Conservation (phyloP, 2,329 filamentous ascomycete genomes). For the Pyricularia pennisetigena region DNA sequence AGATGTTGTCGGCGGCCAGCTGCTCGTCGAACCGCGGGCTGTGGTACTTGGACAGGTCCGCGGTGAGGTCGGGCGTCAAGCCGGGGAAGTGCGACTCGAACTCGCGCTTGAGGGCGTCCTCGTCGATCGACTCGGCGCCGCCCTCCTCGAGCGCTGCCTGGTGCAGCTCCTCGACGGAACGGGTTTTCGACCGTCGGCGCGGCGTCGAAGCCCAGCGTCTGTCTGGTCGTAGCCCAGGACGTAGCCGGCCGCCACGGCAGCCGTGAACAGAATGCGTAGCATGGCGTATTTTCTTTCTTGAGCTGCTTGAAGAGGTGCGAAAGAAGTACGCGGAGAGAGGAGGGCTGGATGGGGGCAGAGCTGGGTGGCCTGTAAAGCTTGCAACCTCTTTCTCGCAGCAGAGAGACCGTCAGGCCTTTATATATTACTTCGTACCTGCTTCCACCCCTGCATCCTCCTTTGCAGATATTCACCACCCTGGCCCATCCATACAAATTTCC, state of each 20-base stretch:
- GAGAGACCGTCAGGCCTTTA: not conserved
- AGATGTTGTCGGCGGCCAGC: conserved; percentile 24
- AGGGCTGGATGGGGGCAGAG: not conserved
- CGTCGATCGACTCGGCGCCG: conserved; percentile 27
- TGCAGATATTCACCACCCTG: not conserved
- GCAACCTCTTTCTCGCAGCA: not conserved
- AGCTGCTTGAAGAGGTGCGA: no score
- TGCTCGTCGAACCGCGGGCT: conserved; percentile 35
- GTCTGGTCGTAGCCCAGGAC: not conserved
- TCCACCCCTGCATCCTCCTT: not conserved
- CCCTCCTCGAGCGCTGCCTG: conserved; percentile 36
- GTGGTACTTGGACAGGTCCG: conserved; percentile 47
- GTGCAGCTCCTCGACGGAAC: conserved; percentile 38
- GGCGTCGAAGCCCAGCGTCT: not conserved
- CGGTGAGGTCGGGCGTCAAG: conserved; percentile 40
- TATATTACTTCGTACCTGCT: not conserved
- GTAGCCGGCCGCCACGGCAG: not conserved
- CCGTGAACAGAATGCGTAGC: not conserved
- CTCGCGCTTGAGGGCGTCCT: conserved; percentile 25
- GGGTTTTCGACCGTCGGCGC: conserved; percentile 10
- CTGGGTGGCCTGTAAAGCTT: not conserved
- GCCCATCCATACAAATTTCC: not conserved
- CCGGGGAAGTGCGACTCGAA: conserved; percentile 38
- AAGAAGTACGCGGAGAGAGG: not conserved
- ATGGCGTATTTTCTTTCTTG: not conserved